phyloP scores from a whole-genome alignment of 805 yeast genomes.

The Wickerhamomyces pijperi region DNA sequence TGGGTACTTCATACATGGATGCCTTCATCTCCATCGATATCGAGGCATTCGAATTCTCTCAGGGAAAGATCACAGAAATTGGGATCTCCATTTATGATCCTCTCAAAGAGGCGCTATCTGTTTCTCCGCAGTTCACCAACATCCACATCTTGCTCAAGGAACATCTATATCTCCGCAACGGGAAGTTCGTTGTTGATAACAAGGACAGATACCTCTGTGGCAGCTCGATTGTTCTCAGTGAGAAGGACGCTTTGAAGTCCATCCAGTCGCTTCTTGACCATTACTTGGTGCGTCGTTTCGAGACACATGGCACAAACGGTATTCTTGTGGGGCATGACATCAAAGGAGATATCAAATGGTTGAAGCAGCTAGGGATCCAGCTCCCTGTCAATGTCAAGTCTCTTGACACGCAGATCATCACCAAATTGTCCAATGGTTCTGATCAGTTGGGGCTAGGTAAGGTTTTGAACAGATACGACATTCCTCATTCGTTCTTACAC shows the following conservation, averaged over 20 bases:
- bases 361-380: slow-evolving; percentile 32
- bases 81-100: slow-evolving; percentile 52
- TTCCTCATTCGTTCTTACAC: slow-evolving; percentile 52
- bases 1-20: background rate
- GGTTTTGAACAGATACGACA: slow-evolving; percentile 30
- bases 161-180: slow-evolving; percentile 30
- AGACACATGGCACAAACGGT: slow-evolving; percentile 18
- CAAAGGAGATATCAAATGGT: slow-evolving; percentile 42
- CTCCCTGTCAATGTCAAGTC: slow-evolving; percentile 25
- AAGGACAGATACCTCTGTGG: slow-evolving; percentile 40
- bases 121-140: slow-evolving; percentile 30
- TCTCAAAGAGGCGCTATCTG: slow-evolving; percentile 26
- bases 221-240: slow-evolving; percentile 29
- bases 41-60: slow-evolving; percentile 43
- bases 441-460: slow-evolving; percentile 32
- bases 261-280: slow-evolving; percentile 32
- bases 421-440: slow-evolving; percentile 27
- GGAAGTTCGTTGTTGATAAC: slow-evolving; percentile 43
- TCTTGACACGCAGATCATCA: slow-evolving; percentile 40
- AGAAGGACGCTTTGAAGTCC: slow-evolving; percentile 25
- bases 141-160: slow-evolving; percentile 37
- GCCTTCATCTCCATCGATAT: slow-evolving; percentile 34
- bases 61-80: slow-evolving; percentile 37
- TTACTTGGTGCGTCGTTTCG: slow-evolving; percentile 25
- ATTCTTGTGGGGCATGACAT: slow-evolving; percentile 53